Conservation (phyloP, 768 basidiomycete genomes). For the Baorangia bicolor region DNA sequence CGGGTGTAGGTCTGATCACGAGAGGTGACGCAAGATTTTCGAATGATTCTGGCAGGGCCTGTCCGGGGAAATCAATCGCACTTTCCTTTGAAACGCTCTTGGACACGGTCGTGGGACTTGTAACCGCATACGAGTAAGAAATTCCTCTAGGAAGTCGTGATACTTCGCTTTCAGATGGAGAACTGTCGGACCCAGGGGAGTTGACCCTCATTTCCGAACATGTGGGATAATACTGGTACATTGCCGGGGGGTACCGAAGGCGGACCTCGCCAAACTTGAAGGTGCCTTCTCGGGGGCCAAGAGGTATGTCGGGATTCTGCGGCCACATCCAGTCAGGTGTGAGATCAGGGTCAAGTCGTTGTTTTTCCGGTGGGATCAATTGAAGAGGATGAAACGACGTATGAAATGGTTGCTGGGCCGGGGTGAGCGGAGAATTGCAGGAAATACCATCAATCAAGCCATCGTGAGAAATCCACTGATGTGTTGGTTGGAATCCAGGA, state of each 20-base stretch:
- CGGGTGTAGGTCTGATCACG: constrained; percentile 29
- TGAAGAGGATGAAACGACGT: constrained; percentile 28
- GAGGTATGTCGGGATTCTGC: constrained; percentile 7
- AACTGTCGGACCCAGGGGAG: constrained; percentile 3
- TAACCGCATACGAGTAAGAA: constrained; percentile 1
- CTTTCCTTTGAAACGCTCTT: constrained; percentile 5
- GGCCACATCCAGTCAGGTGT: constrained; percentile 21
- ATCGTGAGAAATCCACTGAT: constrained; percentile 16
- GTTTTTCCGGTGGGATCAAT: constrained; percentile 16
- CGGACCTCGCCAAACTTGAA: constrained; percentile 10
- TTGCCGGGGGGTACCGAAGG: constrained; percentile 6
- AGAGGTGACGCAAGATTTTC: constrained; percentile 16
- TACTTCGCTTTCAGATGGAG: constrained; percentile 11
- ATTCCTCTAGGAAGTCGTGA: constrained; percentile 9
- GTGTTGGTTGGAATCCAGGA: constrained; percentile 17
- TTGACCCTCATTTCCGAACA: constrained; percentile 5
- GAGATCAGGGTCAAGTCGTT: background rate
- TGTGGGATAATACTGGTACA: constrained; percentile 3
- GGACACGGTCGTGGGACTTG: constrained; percentile 3
- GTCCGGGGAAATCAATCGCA: background rate
- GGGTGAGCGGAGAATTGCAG: constrained; percentile 16
- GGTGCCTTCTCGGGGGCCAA: constrained; percentile 2
- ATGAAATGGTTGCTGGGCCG: constrained; percentile 32
- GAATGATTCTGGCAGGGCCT: constrained; percentile 3
- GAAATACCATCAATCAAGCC: constrained; percentile 4